Conservation (phyloP, 1,139 yeast species). For the Yamadazyma trypodendri region DNA sequence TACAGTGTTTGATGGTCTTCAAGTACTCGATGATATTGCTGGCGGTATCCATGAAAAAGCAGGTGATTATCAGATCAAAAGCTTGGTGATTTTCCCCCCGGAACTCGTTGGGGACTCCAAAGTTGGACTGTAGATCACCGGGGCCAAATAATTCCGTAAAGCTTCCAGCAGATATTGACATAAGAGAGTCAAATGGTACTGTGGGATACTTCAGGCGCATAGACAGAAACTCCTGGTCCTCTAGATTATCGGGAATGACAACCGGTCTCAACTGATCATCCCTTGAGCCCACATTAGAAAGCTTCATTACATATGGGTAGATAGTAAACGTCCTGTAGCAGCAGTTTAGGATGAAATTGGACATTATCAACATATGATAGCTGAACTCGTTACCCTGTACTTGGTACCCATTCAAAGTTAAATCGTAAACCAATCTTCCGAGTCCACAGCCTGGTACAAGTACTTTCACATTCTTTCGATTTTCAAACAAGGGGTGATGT, state of each 20-base stretch:
- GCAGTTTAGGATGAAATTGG: constrained; percentile 62
- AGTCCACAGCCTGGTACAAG: constrained; percentile 85
- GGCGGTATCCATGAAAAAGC: constrained; percentile 81
- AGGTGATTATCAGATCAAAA: constrained; percentile 63
- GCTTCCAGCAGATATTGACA: constrained; percentile 82
- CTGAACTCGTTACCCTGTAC: constrained; percentile 88
- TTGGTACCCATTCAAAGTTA: constrained; percentile 64
- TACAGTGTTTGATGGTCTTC: constrained; percentile 51
- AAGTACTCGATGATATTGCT: constrained; percentile 70
- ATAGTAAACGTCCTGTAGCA: constrained; percentile 40
- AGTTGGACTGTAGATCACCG: constrained; percentile 7
- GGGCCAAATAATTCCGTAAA: constrained; percentile 77
- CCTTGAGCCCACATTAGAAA: constrained; percentile 47
- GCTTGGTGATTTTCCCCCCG: constrained; percentile 33
- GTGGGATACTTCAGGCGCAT: constrained; percentile 28
- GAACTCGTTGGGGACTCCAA: constrained; percentile 35
- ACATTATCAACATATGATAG: constrained; percentile 73
- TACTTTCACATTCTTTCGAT: constrained; percentile 43
- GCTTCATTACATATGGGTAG: constrained; percentile 55
- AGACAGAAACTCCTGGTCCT: constrained; percentile 25
- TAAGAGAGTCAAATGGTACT: constrained; percentile 49
- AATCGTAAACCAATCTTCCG: constrained; percentile 74
- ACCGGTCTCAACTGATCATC: constrained; percentile 47
- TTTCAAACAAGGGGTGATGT: constrained; percentile 39
- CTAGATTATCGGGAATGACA: constrained; percentile 53